These are phyloP conservation scores for Candida sakaeoensis DNA, from an alignment of 805 yeast genomes.

Conservation along the genomic window DNA sequence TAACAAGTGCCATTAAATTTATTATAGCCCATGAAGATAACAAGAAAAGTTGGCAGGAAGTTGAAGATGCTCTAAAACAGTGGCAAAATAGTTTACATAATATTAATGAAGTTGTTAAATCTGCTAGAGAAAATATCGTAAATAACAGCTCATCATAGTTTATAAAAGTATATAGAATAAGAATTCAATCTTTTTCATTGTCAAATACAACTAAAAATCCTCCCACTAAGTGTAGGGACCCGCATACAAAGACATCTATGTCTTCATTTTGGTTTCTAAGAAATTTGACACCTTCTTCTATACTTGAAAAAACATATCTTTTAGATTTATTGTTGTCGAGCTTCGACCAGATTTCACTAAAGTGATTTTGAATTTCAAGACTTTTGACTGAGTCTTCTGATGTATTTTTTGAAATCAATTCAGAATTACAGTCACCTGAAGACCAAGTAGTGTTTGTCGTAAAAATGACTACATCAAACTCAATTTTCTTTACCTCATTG, in stretches of 20 bases:
- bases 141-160: slow-evolving; percentile 12
- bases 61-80: slow-evolving; percentile 29
- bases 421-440: slow-evolving; percentile 72
- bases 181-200: slow-evolving; percentile 14
- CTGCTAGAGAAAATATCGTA: slow-evolving; percentile 42
- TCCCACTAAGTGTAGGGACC: slow-evolving; percentile 92
- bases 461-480: slow-evolving; percentile 76
- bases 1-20: slow-evolving; percentile 39
- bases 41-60: slow-evolving; percentile 33
- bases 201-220: slow-evolving; percentile 87
- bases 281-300: slow-evolving; percentile 66
- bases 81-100: slow-evolving; percentile 41
- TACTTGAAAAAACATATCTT: slow-evolving; percentile 58
- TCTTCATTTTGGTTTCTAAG: slow-evolving; percentile 30
- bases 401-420: slow-evolving; percentile 80
- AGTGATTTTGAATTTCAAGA: slow-evolving; percentile 73
- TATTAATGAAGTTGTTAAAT: slow-evolving; percentile 38
- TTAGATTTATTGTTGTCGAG: slow-evolving; percentile 36
- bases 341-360: slow-evolving; percentile 66
- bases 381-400: slow-evolving; percentile 74
- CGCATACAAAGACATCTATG: slow-evolving; percentile 83
- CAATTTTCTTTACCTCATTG: slow-evolving; percentile 28
- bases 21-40: slow-evolving; percentile 36
- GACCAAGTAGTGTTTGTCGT: slow-evolving; percentile 93
- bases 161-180: background rate